Evolutionary conservation across 2,329 filamentous ascomycete genomes (phyloP).

Genomic region (Pseudogymnoascus sp.): DNA sequence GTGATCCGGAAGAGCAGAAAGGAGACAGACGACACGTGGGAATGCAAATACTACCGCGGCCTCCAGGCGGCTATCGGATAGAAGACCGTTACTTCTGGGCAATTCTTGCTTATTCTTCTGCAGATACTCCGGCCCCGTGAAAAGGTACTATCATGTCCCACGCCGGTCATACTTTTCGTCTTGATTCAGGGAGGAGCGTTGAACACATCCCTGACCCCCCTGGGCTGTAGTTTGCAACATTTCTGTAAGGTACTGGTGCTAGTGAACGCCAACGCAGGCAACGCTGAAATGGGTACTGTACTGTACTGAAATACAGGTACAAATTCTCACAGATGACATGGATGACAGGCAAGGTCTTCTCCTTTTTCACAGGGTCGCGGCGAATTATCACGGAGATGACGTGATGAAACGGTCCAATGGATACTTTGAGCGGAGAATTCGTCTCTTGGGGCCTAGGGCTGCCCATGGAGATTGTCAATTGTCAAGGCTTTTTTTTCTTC

Average conservation of each 20-base stretch:
- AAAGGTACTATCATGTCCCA: neutral
- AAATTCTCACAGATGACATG: neutral
- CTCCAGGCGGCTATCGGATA: slow-evolving; percentile 6
- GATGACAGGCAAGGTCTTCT: neutral
- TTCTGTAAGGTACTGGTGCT: slow-evolving; percentile 6
- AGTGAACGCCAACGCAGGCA: neutral
- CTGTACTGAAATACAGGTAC: neutral
- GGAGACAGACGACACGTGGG: neutral
- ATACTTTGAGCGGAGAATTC: neutral
- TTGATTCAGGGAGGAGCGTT: neutral
- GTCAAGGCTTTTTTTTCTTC: neutral
- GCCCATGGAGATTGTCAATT: neutral
- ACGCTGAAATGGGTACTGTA: neutral
- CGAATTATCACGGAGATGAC: slow-evolving; percentile 5
- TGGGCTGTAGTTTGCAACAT: neutral
- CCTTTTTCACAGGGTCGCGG: neutral
- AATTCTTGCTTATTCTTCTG: neutral
- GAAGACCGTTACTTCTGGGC: neutral
- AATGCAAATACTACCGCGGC: slow-evolving; percentile 1
- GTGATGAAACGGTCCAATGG: slow-evolving; percentile 7
- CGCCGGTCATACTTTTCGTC: neutral
- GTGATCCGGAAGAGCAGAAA: neutral
- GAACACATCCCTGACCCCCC: neutral
- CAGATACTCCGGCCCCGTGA: neutral
- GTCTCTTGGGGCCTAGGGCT: neutral